A percentile compares a stretch with the other conserved stretches of the same genome.
Conservation (phyloP, 306 rosid species). For the Malus sylvestris region DNA sequence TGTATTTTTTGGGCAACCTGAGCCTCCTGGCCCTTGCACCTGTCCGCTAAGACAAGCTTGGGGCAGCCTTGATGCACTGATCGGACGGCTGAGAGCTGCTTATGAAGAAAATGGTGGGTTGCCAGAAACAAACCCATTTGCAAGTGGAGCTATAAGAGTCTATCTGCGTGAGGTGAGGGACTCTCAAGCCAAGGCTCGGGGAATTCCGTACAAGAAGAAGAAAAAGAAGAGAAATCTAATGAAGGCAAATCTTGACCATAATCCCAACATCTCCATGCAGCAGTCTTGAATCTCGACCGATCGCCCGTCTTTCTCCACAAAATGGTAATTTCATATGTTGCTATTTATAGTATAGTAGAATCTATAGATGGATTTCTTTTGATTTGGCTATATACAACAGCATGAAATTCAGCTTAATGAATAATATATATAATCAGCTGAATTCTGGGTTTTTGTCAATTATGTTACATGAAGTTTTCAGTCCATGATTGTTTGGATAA, state of each 20-base stretch:
- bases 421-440: not conserved
- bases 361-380: not conserved
- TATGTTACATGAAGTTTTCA: not conserved
- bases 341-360: not conserved
- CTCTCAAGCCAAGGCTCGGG: slow-evolving; percentile 52
- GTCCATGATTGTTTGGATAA: not conserved
- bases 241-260: slow-evolving; percentile 14
- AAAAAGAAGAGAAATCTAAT: slow-evolving; percentile 40
- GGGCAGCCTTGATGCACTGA: slow-evolving; percentile 62
- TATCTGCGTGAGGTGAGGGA: slow-evolving; percentile 48
- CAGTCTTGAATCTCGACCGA: not conserved
- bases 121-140: slow-evolving; percentile 51
- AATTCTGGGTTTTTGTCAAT: not conserved
- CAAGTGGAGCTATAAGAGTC: slow-evolving; percentile 34
- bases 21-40: slow-evolving; percentile 51
- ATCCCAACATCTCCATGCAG: slow-evolving; percentile 15
- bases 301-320: not conserved
- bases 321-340: slow-evolving; percentile 4
- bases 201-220: slow-evolving; percentile 59
- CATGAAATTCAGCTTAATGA: not conserved
- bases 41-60: slow-evolving; percentile 62
- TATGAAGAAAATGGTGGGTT: slow-evolving; percentile 54
- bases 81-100: slow-evolving; percentile 57
- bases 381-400: not conserved
- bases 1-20: slow-evolving; percentile 46